These are phyloP conservation scores for Primulina tabacum DNA, from an alignment of 257 asterid species.

Conservation along the genomic window DNA sequence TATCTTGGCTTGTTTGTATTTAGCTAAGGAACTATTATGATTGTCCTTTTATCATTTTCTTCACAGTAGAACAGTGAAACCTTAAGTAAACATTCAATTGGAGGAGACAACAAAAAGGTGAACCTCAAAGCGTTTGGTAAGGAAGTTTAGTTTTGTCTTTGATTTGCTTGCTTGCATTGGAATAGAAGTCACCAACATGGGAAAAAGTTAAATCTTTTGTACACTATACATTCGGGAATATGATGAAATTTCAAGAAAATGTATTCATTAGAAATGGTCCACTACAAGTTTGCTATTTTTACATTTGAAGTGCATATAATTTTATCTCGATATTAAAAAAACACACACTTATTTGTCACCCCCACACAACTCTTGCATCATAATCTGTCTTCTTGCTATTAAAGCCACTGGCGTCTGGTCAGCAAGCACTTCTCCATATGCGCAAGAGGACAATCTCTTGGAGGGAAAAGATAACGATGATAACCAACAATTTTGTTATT, in stretches of 20 bases:
- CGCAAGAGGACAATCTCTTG: not conserved
- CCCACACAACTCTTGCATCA: not conserved
- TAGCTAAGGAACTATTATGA: conserved; percentile 11
- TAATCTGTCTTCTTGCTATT: not conserved
- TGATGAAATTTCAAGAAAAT: conserved; percentile 29
- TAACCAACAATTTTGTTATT: not conserved
- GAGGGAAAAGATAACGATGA: not conserved
- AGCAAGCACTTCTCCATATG: not conserved
- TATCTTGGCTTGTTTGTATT: conserved; percentile 24
- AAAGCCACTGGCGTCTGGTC: not conserved
- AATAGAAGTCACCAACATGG: conserved; percentile 28
- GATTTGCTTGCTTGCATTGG: conserved; percentile 39
- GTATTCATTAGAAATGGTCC: conserved; percentile 11
- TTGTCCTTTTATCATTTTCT: conserved; percentile 26
- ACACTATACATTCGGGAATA: not conserved
- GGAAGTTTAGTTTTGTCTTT: conserved; percentile 28
- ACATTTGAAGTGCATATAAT: not conserved
- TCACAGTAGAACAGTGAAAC: conserved; percentile 22
- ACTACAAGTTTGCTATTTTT: not conserved
- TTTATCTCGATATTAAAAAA: not conserved
- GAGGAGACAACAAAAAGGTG: conserved; percentile 25
- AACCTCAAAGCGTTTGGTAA: conserved; percentile 28
- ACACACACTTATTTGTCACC: not conserved
- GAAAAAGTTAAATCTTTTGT: not conserved
- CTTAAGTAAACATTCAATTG: conserved; percentile 21